Evolutionary conservation across 805 yeast genomes (phyloP).

Genomic region (Saccharomyces kudriavzevii): DNA sequence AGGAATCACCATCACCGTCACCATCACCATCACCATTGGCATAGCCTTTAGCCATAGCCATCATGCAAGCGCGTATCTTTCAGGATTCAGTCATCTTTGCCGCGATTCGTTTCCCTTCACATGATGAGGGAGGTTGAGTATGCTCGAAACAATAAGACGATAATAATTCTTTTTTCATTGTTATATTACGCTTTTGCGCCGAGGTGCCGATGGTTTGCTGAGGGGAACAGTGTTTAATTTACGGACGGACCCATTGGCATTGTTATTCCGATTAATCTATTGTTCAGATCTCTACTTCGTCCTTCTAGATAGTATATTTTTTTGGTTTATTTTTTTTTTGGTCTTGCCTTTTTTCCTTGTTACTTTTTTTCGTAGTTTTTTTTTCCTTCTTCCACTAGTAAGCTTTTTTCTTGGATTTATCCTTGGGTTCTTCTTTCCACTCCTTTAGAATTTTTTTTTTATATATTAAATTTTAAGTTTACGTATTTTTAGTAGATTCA

Average conservation of each 20-base stretch:
- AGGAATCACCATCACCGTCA: not conserved
- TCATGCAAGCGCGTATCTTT: not conserved
- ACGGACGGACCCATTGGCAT: not conserved
- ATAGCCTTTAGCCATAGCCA: not conserved
- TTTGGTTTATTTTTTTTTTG: not conserved
- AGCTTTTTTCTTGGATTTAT: not conserved
- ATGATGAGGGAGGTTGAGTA: not conserved
- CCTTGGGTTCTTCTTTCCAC: not conserved
- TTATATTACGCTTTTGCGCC: not conserved
- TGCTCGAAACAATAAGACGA: not conserved
- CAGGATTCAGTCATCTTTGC: not conserved
- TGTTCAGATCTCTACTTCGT: not conserved
- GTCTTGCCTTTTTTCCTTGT: slow-evolving; percentile 1
- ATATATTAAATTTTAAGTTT: not conserved
- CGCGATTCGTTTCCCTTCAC: not conserved
- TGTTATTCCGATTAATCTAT: not conserved
- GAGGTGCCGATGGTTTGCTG: not conserved
- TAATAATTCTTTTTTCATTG: not conserved
- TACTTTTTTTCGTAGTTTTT: not conserved
- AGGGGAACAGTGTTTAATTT: not conserved
- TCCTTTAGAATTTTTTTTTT: not conserved
- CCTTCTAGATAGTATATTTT: not conserved
- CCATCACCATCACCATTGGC: not conserved
- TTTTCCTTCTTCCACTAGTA: not conserved
- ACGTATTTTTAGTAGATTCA: not conserved